Conservation (phyloP, 140 eudicot genomes). For the Bidens hawaiensis region DNA sequence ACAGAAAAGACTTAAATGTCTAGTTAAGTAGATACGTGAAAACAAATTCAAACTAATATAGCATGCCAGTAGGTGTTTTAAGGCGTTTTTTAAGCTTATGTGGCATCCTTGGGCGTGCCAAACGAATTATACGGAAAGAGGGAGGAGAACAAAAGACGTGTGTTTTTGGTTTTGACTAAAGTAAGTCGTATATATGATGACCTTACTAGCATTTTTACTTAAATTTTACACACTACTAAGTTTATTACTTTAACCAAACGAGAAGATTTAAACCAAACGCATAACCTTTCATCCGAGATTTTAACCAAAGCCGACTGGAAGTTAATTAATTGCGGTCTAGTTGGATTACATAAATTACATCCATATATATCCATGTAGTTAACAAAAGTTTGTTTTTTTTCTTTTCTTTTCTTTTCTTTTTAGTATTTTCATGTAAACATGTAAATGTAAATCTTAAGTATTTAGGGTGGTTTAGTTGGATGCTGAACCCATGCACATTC, state of each 20-base stretch:
- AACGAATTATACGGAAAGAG: background rate
- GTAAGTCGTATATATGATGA: background rate
- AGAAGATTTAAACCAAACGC: background rate
- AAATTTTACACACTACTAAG: background rate
- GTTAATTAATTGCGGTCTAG: background rate
- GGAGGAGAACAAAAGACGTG: background rate
- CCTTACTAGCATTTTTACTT: background rate
- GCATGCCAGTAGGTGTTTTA: no score
- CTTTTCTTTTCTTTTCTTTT: no score
- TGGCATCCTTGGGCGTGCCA: background rate
- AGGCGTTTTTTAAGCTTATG: background rate
- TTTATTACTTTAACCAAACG: no score
- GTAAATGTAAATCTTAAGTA: background rate
- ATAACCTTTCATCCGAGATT: background rate
- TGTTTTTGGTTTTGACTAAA: background rate
- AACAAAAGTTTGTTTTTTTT: no score
- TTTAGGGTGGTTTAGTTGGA: constrained; percentile 5
- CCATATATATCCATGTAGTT: no score
- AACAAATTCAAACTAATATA: background rate
- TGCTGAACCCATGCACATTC: constrained; percentile 26
- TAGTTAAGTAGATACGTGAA: background rate
- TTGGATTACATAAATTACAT: background rate
- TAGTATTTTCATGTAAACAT: no score
- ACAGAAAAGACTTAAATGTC: background rate
- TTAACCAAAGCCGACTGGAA: background rate